Evolutionary conservation across 1,284 basidiomycete genomes (phyloP), one percentile per base, ranked within the genome.

Genomic region (Farysia itapuensis): DNA sequence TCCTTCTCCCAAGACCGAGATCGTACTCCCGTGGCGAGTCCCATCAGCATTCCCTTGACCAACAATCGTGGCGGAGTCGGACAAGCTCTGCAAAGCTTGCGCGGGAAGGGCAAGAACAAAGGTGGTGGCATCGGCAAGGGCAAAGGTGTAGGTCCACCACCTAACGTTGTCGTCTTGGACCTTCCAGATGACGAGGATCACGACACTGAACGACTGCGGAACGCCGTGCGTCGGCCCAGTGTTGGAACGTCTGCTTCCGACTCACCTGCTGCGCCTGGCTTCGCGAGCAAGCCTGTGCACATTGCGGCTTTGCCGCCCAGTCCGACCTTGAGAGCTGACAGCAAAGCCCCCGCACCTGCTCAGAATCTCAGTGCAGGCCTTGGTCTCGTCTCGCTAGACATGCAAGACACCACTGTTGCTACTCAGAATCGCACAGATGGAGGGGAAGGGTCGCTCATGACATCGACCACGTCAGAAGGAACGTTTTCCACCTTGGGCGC

Each of bases 1-100:
- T 60, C 57, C 3, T 60, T 60, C 31, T 60, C 50, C 14, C 50
- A 53, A 33, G 57, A 60, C 37, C 45, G 57, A 18, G 57, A 60
- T 19, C 42, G 57, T 16, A 43, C 50, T 13, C 57, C 57, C 7
- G 57, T 60, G 16, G 57, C 50, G 0, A 60, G 51, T 21, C 51
- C 57, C 2, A 46, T 60, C 30, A 60, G 57, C 31, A 50, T 46
- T 12, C 43, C 50, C 2, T 13, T 58, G 37, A 47, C 47, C 2
- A 16, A 39, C 12, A 19, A 31, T 28, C 39, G 43, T 1, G 22
- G n/a, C n/a, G 16, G 42, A 14, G 39, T 60, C 3, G 43, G 43
- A 5, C 46, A 49, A 19, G 40, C 57, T 2, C 40, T 60, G 18
- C 53, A 50, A 35, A 21, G 35, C 4, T 30, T 60, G 13, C 45